These are phyloP conservation scores for Nakataea oryzae DNA, from an alignment of 2,329 filamentous ascomycete species.

Conservation along the genomic window DNA sequence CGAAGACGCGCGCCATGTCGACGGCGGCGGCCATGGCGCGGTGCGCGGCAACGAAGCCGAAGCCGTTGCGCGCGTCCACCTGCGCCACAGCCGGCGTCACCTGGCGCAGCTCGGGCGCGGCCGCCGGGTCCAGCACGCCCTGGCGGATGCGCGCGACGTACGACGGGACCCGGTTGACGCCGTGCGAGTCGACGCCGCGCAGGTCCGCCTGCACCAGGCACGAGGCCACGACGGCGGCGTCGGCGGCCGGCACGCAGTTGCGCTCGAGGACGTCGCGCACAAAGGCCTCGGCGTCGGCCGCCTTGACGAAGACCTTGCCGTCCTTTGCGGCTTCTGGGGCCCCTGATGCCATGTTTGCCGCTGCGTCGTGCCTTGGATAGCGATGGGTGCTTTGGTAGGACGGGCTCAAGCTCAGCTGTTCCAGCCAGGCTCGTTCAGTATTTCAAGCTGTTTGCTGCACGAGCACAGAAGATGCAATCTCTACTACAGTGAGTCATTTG, in stretches of 20 bases:
- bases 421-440: too few relatives aligned
- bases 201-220: conserved; percentile 14
- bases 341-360: conserved; percentile 1
- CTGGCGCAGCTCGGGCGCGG: conserved; percentile 8
- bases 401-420: too few relatives aligned
- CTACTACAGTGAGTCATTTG: not conserved
- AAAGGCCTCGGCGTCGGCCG: conserved; percentile 1
- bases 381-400: too few relatives aligned
- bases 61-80: conserved; percentile 17
- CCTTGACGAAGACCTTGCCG: not conserved
- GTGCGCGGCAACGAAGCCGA: conserved; percentile 17
- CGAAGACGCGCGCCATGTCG: conserved; percentile 50
- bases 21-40: conserved; percentile 54
- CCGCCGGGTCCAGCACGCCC: conserved; percentile 11
- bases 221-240: conserved; percentile 10
- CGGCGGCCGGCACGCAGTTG: conserved; percentile 14
- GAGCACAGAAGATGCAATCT: not conserved
- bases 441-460: too few relatives aligned
- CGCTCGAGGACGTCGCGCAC: not conserved
- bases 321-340: not conserved
- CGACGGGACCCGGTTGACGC: conserved; percentile 12
- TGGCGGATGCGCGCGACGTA: conserved; percentile 14
- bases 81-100: conserved; percentile 16
- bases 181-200: conserved; percentile 16
- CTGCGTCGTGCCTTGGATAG: too few relatives aligned